These are phyloP conservation scores for Pinus albicaulis DNA, from an alignment of 75 land plant species.

Conservation along the genomic window DNA sequence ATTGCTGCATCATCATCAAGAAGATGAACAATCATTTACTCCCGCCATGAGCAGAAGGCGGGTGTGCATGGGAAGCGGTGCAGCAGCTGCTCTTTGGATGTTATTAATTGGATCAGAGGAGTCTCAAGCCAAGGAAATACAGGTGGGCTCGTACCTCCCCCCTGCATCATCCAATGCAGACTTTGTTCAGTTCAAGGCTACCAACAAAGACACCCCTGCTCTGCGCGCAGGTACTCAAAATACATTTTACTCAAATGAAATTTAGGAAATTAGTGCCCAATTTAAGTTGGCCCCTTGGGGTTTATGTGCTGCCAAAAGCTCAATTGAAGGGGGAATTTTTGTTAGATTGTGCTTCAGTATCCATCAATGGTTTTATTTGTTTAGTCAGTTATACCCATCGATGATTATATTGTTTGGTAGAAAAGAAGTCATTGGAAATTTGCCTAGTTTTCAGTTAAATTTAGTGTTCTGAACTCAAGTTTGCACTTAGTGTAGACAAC, in stretches of 20 bases:
- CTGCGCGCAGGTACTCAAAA: conserved; percentile 80
- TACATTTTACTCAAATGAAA: no score
- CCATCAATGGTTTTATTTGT: no score
- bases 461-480: not conserved
- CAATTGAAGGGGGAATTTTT: no score
- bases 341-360: not conserved
- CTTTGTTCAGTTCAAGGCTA: conserved; percentile 86
- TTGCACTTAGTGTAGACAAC: not conserved
- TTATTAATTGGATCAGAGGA: no score
- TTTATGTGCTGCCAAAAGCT: not conserved
- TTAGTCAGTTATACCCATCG: no score
- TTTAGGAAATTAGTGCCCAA: no score
- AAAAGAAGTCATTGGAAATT: not conserved
- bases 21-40: no score
- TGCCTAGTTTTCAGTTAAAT: not conserved
- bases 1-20: no score
- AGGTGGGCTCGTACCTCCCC: conserved; percentile 85
- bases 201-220: conserved; percentile 93
- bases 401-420: not conserved
- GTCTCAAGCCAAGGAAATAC: conserved; percentile 54
- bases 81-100: no score
- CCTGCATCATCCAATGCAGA: conserved; percentile 47
- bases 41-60: no score
- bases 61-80: no score
- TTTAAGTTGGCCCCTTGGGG: no score